phyloP scores from a whole-genome alignment of 495 filamentous ascomycete species.

The Lophium mytilinum region DNA sequence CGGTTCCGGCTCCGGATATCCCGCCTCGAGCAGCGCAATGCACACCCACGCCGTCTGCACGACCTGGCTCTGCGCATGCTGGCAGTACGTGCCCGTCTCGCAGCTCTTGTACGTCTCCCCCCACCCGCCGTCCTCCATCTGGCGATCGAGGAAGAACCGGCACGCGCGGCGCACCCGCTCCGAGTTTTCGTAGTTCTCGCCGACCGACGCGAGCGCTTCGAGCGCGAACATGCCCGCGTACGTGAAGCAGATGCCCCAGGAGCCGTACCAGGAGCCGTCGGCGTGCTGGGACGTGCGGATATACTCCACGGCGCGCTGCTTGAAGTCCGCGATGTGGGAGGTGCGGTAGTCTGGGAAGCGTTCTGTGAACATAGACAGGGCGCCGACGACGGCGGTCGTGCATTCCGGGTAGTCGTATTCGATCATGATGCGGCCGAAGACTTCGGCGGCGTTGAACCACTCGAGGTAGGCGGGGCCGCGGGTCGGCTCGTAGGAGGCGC shows the following conservation, averaged over 20 bases:
- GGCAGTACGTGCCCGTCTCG: conserved; percentile 53
- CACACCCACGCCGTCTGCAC: conserved; percentile 90
- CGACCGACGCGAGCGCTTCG: conserved; percentile 71
- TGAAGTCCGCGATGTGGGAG: conserved; percentile 64
- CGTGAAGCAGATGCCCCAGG: conserved; percentile 96
- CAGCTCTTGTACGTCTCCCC: conserved; percentile 86
- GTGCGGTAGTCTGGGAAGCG: conserved; percentile 73
- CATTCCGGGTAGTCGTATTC: conserved; percentile 98
- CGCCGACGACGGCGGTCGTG: conserved; percentile 91
- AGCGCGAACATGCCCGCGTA: conserved; percentile 95
- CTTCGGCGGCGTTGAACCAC: conserved; percentile 86
- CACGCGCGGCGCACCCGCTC: conserved; percentile 63
- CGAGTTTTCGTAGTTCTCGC: conserved; percentile 73
- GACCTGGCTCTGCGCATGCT: conserved; percentile 65
- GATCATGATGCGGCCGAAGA: conserved; percentile 96
- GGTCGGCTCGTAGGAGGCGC: conserved; percentile 79
- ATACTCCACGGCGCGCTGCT: conserved; percentile 62
- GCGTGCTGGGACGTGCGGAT: conserved; percentile 71
- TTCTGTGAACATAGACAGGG: conserved; percentile 70
- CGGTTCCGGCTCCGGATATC: conserved; percentile 66
- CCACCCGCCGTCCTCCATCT: conserved; percentile 88
- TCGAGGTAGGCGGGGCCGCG: conserved; percentile 73
- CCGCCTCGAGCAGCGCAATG: conserved; percentile 75
- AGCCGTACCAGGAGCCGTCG: conserved; percentile 92
- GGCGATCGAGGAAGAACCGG: conserved; percentile 74